Conservation (phyloP, 106 monocot species). For the Dactylorhiza incarnata region DNA sequence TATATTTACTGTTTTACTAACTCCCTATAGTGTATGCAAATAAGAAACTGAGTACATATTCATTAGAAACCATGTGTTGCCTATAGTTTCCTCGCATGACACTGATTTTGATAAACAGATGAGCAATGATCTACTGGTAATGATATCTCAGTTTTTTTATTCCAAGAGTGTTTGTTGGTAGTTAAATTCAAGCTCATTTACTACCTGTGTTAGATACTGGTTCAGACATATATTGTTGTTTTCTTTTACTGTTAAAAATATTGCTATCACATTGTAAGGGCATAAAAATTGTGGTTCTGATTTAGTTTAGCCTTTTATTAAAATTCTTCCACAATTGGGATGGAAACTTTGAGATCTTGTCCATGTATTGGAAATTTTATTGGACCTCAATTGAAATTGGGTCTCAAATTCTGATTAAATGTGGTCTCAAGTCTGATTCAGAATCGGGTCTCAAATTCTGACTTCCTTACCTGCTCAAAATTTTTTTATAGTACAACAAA, state of each 20-base stretch:
- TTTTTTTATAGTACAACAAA: neutral
- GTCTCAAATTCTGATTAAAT: neutral
- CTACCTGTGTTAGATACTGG: neutral
- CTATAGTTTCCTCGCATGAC: neutral
- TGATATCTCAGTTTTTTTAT: neutral
- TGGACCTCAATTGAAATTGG: neutral
- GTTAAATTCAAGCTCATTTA: neutral
- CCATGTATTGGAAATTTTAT: neutral
- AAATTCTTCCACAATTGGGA: neutral
- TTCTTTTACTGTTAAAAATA: neutral
- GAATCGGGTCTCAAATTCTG: neutral
- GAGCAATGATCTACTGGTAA: neutral
- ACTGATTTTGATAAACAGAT: neutral
- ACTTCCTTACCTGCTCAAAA: neutral
- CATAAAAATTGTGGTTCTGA: neutral
- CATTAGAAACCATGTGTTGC: neutral
- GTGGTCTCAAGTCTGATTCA: neutral
- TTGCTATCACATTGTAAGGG: neutral
- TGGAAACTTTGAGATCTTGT: neutral
- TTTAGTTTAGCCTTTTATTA: neutral
- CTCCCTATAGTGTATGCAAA: neutral
- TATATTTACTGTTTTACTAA: neutral
- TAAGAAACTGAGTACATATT: neutral
- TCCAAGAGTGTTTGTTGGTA: neutral
- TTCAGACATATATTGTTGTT: neutral